Evolutionary conservation across 2,329 filamentous ascomycete genomes (phyloP).

Genomic region (Keithomyces neogunnii): DNA sequence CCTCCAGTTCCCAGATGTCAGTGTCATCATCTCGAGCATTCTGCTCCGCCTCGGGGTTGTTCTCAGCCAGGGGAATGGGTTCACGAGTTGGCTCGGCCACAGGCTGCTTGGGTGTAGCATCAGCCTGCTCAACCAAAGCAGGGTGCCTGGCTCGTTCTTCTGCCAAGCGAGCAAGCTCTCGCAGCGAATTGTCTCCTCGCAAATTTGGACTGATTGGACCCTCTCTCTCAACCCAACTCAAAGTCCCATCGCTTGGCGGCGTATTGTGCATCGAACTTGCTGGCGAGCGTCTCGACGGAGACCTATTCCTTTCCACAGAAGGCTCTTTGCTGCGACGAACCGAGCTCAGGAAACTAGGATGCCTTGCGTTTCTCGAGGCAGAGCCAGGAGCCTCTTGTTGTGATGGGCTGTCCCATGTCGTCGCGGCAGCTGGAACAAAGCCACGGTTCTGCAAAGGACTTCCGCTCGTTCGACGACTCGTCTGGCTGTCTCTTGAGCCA

Average conservation of each 20-base stretch:
- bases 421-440: slow-evolving; percentile 6
- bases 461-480: slow-evolving; percentile 16
- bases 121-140: slow-evolving; percentile 6
- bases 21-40: slow-evolving; percentile 31
- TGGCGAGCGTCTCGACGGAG: slow-evolving; percentile 17
- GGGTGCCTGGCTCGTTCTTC: not conserved
- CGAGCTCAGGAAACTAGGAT: slow-evolving; percentile 24
- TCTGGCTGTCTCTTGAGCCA: slow-evolving; percentile 18
- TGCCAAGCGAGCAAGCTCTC: slow-evolving; percentile 16
- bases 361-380: slow-evolving; percentile 16
- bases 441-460: slow-evolving; percentile 20
- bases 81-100: slow-evolving; percentile 9
- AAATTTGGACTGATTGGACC: slow-evolving; percentile 27
- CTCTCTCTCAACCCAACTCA: slow-evolving; percentile 35
- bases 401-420: slow-evolving; percentile 9
- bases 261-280: slow-evolving; percentile 25
- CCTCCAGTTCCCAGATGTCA: slow-evolving; percentile 51
- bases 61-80: not conserved
- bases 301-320: slow-evolving; percentile 2
- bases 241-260: slow-evolving; percentile 26
- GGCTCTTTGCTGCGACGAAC: slow-evolving; percentile 18
- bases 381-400: slow-evolving; percentile 22
- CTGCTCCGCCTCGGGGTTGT: slow-evolving; percentile 8
- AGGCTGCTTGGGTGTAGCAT: slow-evolving; percentile 4
- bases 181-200: slow-evolving; percentile 25